Percentiles rank a stretch among this genome's conserved stretches.
These are phyloP conservation scores for Cymbidium sinense DNA, from an alignment of 106 monocot genomes.

Conservation along the genomic window DNA sequence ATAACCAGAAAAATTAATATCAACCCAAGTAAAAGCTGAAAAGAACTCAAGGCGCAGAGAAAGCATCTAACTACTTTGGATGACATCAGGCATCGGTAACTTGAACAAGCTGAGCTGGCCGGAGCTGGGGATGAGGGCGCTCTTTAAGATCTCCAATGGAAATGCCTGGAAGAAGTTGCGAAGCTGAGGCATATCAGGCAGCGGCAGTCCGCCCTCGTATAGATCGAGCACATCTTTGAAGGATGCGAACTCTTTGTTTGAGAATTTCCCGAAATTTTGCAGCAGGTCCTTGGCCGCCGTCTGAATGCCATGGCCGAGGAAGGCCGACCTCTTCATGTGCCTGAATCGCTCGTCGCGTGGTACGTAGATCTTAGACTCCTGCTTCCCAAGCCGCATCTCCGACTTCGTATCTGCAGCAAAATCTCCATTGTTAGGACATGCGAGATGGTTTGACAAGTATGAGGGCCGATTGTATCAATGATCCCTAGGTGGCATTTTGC, in stretches of 20 bases:
- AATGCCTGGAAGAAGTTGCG: conserved; percentile 13
- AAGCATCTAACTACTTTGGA: conserved; percentile 5
- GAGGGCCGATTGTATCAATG: too few species aligned
- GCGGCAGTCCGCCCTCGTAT: conserved; percentile 39
- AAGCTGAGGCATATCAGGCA: conserved; percentile 23
- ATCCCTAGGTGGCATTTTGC: too few species aligned
- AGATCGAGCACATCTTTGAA: conserved; percentile 55
- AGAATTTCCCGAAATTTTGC: conserved; percentile 31
- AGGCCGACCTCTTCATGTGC: conserved; percentile 70
- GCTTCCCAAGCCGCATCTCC: conserved; percentile 41
- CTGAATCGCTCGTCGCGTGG: conserved; percentile 83
- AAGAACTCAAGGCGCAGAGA: background rate
- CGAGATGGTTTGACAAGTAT: too few species aligned
- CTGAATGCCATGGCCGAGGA: conserved; percentile 56
- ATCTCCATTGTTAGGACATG: too few species aligned
- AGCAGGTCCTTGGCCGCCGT: conserved; percentile 27
- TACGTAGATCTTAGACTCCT: conserved; percentile 53
- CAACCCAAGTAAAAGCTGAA: background rate
- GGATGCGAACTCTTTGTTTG: conserved; percentile 57
- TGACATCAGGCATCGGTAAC: conserved; percentile 18
- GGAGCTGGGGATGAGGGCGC: background rate
- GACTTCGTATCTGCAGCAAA: conserved; percentile 38
- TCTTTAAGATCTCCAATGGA: conserved; percentile 8
- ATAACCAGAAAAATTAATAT: too few species aligned
- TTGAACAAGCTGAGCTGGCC: conserved; percentile 10